Evolutionary conservation across 1,139 yeast species (phyloP), one percentile per base, ranked within the genome.

Genomic region (Wickerhamomyces sp.): DNA sequence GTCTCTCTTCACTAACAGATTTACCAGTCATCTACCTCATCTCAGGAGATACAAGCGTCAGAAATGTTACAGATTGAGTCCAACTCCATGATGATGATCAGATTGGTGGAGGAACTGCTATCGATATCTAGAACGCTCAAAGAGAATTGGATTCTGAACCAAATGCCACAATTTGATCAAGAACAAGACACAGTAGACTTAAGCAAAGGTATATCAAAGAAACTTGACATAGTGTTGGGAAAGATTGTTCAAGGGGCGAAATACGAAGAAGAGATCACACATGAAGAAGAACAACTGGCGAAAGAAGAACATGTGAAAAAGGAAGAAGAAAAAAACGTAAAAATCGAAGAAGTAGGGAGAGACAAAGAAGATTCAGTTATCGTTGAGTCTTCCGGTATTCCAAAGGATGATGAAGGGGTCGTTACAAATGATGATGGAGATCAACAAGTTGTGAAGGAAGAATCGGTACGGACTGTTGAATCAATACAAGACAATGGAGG

Each of bases 141-240:
- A 52, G 84, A 79, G 54, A 68, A 75, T 2, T 79, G 84, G 84
- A 71, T 79, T 36, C 62, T 79, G 49, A 81, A 80, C 6, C 76
- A 80, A 29, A 66, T 77, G 45, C 64, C 66, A 6, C 41, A 44
- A 52, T 11, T 32, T 2, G 40, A 31, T 4, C 15, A 38, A 30
- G 71, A 68, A 48, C 74, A 70, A 10, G 53, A 54, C 2, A 38
- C 47, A 7, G 54, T 55, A 3, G 49, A 46, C n/a, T 35, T 42
- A 4, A 43, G 40, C 8, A 42, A 36, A 15, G 49, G 45, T 1
- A 40, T 49, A 2, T 41, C 41, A 11, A 45, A 41, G n/a, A 44
- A 45, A 11, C 40, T 52, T 2, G 35, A 50, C 36, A 36, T 23
- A 8, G 45, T 47, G 1, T 15, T 52, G 41, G 43, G 30, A 4